Evolutionary conservation across 1,284 basidiomycete genomes (phyloP).

Genomic region (Leccinum pachyderme): DNA sequence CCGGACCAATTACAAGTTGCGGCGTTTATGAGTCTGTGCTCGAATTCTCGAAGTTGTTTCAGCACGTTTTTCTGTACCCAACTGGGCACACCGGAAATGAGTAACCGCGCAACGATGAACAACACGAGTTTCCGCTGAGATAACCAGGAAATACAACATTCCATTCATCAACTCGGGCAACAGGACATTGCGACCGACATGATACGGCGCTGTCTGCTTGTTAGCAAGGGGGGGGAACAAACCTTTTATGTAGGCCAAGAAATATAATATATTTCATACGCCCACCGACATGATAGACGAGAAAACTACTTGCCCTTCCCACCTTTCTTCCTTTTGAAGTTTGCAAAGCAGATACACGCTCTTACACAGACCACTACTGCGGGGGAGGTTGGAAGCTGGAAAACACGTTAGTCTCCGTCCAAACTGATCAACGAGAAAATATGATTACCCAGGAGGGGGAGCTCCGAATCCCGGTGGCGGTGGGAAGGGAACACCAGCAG

Average conservation of each 20-base stretch:
- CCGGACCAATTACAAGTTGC: constrained; percentile 27
- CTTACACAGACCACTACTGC: constrained; percentile 25
- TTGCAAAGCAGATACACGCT: constrained; percentile 10
- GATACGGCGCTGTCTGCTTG: constrained; percentile 22
- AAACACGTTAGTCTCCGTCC: constrained; percentile 9
- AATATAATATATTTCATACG: constrained; percentile 34
- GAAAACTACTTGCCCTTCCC: constrained; percentile 29
- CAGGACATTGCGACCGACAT: constrained; percentile 20
- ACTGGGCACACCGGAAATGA: constrained; percentile 30
- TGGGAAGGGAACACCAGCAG: constrained; percentile 75
- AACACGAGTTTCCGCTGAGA: constrained; percentile 19
- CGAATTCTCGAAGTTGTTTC: constrained; percentile 33
- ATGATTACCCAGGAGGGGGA: constrained; percentile 76
- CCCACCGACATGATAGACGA: constrained; percentile 20
- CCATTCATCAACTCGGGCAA: constrained; percentile 22
- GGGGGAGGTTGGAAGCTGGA: constrained; percentile 41
- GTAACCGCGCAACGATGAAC: constrained; percentile 13
- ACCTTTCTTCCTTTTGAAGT: constrained; percentile 16
- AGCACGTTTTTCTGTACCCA: constrained; percentile 24
- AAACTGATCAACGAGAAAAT: constrained; percentile 3
- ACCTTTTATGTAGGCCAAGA: constrained; percentile 30
- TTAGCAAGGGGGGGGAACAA: constrained; percentile 29
- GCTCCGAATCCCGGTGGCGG: constrained; percentile 78
- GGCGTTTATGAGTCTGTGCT: constrained; percentile 26
- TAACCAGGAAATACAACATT: constrained; percentile 18